Evolutionary conservation across 139 green algal species (phyloP), one percentile per base, ranked within the genome.

Genomic region (Volvox africanus): DNA sequence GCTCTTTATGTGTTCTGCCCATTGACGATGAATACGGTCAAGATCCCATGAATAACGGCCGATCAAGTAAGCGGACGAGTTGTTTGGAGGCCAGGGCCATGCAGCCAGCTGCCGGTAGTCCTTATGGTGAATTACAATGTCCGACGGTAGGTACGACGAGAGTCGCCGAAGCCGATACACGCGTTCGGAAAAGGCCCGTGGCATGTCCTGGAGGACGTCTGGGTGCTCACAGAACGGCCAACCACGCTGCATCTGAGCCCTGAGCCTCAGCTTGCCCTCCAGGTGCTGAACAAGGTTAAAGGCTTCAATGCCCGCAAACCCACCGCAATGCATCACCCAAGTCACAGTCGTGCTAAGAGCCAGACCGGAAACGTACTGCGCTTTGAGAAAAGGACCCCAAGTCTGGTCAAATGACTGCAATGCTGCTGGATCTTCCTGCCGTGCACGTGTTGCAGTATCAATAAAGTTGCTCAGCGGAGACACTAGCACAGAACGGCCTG

Each of bases 251-350:
- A 36, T 75, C 11, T 75, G 67, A 28, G 67, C 67, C 67, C 67
- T 26, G 24, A 75, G 67, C 67, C 24, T 75, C 24, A 33, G 24
- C 22, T 36, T n/a, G 18, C 73, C 73, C 73, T 80, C 73, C 2
- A 80, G 26, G 26, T 80, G 26, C 73, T 80, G 73, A n/a, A 80
- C 73, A 3, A 80, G 73, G 73, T 80, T 80, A 80, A 75, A 75
- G 24, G 67, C 67, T 28, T 75, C 67, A 75, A 75, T 75, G 2
- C 67, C 67, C 67, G 24, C 24, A 28, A 28, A 75, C 22, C 67
- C 67, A 12, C 67, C 67, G 67, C 67, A 75, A 28, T 75, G 67
- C 67, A 75, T 75, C 3, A 75, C 67, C 67, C 67, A 75, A 26
- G 67, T 75, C 67, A 75, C 67, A 32, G 67, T 75, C 22, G 67